A percentile compares a stretch with the other conserved stretches of the same genome.
Conservation (phyloP, 208 protist species). For the Trypanosoma caninum region DNA sequence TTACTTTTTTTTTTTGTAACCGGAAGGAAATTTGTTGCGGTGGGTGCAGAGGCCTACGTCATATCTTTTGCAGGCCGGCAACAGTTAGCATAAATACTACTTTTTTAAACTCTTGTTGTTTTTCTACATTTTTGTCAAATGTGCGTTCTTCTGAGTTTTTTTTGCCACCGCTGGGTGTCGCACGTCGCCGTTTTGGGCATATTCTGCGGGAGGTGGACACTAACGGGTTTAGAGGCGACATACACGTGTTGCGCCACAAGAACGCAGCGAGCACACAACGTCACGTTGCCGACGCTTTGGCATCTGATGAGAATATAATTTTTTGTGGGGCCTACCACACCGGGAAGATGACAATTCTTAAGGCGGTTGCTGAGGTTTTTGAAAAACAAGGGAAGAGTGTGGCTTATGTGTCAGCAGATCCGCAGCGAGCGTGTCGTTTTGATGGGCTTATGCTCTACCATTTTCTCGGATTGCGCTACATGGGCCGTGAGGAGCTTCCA, state of each 20-base stretch:
- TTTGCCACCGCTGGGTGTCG: conserved; percentile 8
- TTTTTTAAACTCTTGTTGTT: too few relatives aligned
- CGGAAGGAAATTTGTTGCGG: too few relatives aligned
- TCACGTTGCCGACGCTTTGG: conserved; percentile 33
- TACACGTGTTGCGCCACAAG: conserved; percentile 44
- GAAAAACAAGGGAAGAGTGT: conserved; percentile 39
- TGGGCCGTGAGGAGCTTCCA: conserved; percentile 62
- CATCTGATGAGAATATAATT: conserved; percentile 50
- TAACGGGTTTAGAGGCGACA: conserved; percentile 69
- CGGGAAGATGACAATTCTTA: conserved; percentile 80
- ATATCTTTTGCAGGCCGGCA: too few relatives aligned
- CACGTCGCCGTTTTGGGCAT: conserved; percentile 33
- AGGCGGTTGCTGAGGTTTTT: conserved; percentile 62
- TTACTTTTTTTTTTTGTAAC: too few relatives aligned
- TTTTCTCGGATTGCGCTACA: conserved; percentile 75
- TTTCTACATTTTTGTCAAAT: too few relatives aligned
- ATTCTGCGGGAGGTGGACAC: conserved; percentile 76
- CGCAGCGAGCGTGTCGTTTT: conserved; percentile 53
- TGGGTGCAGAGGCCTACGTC: too few relatives aligned
- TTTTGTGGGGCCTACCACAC: conserved; percentile 76
- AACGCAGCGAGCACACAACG: conserved; percentile 31
- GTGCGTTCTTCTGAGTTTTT: neutral
- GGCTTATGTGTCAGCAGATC: conserved; percentile 76
- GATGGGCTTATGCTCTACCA: conserved; percentile 68
- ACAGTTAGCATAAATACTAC: too few relatives aligned